A percentile compares a stretch with the other conserved stretches of the same genome.
These are phyloP conservation scores for Suillus plorans DNA, from an alignment of 768 basidiomycete genomes.

Conservation along the genomic window DNA sequence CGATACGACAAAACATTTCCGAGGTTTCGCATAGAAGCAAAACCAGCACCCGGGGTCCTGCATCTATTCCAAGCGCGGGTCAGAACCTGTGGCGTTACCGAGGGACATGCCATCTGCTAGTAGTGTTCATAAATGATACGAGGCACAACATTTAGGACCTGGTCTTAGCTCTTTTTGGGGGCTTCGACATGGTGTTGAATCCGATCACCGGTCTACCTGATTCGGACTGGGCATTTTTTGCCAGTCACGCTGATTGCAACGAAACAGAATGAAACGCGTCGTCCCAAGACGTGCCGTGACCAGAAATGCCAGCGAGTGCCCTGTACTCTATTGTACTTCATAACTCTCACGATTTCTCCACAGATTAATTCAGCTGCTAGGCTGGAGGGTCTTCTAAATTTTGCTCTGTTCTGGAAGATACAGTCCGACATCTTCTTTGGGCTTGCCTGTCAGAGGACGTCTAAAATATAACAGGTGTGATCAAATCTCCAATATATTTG, in stretches of 20 bases:
- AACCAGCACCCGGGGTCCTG: neutral
- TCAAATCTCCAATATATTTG: neutral
- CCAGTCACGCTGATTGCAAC: neutral
- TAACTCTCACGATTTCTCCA: neutral
- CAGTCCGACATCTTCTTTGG: neutral
- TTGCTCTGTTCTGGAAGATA: neutral
- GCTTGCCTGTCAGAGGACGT: neutral
- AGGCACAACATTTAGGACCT: neutral
- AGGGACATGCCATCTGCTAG: neutral
- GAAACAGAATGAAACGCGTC: neutral
- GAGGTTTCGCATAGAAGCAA: neutral
- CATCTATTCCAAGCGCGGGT: neutral
- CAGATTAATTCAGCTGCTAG: neutral
- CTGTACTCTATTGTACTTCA: neutral
- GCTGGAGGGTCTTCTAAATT: neutral
- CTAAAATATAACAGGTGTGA: slow-evolving; percentile 1
- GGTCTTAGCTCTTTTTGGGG: neutral
- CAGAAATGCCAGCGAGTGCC: neutral
- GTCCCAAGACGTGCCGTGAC: neutral
- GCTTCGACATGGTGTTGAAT: neutral
- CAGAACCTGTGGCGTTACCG: neutral
- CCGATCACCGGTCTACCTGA: neutral
- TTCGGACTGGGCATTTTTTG: neutral
- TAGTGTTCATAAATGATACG: neutral
- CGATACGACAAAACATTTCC: neutral